phyloP scores from a whole-genome alignment of 2,329 filamentous ascomycete species.

The Xylaria polymorpha region DNA sequence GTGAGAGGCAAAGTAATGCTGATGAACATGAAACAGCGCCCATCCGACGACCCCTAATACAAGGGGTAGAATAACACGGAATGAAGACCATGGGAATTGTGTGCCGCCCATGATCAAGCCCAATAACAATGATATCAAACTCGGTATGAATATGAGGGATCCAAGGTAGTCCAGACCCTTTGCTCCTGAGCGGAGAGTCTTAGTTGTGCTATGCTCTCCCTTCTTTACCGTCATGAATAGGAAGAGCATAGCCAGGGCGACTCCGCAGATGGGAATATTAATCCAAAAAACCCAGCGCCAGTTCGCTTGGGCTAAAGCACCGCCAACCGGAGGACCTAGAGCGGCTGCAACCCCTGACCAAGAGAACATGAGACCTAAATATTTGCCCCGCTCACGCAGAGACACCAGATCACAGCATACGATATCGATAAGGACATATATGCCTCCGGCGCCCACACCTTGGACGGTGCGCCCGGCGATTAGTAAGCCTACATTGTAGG shows the following conservation, averaged over 20 bases:
- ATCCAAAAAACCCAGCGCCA: constrained; percentile 57
- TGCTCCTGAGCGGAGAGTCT: no score
- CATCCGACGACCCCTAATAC: not conserved
- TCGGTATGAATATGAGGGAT: not conserved
- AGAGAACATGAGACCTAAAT: not conserved
- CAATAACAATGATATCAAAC: not conserved
- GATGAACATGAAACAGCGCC: not conserved
- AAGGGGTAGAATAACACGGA: not conserved
- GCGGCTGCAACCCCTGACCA: not conserved
- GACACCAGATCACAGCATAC: not conserved
- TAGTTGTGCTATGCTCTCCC: no score
- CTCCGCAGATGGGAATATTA: not conserved
- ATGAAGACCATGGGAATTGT: not conserved
- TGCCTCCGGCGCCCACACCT: constrained; percentile 50
- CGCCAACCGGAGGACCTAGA: not conserved
- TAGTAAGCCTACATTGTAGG: constrained; percentile 53
- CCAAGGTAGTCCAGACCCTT: constrained; percentile 10
- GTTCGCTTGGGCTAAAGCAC: not conserved
- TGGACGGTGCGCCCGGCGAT: constrained; percentile 56
- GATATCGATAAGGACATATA: constrained; percentile 35
- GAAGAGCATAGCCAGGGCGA: not conserved
- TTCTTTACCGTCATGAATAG: not conserved
- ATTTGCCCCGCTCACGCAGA: not conserved
- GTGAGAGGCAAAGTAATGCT: constrained; percentile 50
- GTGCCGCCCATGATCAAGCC: constrained; percentile 1